Conservation (phyloP, 1,284 basidiomycete genomes). For the Moesziomyces parantarcticus region DNA sequence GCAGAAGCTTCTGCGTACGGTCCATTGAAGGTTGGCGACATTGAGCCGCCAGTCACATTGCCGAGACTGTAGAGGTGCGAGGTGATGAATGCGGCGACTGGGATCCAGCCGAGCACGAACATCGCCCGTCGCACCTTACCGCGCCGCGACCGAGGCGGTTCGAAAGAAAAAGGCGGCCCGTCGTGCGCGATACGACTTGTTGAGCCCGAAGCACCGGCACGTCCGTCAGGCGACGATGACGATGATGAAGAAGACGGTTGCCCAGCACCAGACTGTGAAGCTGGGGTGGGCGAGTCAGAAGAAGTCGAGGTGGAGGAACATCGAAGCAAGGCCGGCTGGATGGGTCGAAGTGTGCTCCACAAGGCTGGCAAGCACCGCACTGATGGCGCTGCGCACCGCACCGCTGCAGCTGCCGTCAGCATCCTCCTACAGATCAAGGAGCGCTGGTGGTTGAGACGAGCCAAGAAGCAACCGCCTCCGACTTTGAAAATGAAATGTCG, state of each 20-base stretch:
- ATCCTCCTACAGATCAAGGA: no score
- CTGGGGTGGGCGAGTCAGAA: not conserved
- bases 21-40: constrained; percentile 50
- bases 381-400: not conserved
- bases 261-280: no score
- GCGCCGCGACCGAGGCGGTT: constrained; percentile 2
- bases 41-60: constrained; percentile 70
- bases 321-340: not conserved
- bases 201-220: no score
- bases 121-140: constrained; percentile 10
- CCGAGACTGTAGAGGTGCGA: constrained; percentile 70
- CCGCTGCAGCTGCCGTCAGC: not conserved
- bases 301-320: constrained; percentile 2
- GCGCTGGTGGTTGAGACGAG: no score
- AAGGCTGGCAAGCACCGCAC: no score
- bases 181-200: no score
- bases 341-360: not conserved
- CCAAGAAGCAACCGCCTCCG: no score
- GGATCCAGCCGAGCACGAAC: constrained; percentile 69
- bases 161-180: no score
- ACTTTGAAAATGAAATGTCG: no score
- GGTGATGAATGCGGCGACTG: constrained; percentile 70
- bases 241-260: not conserved
- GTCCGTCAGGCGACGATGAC: not conserved
- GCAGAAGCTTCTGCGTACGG: constrained; percentile 11